Conservation (phyloP, 345 rosid genomes). For the Mallotus nudiflorus region DNA sequence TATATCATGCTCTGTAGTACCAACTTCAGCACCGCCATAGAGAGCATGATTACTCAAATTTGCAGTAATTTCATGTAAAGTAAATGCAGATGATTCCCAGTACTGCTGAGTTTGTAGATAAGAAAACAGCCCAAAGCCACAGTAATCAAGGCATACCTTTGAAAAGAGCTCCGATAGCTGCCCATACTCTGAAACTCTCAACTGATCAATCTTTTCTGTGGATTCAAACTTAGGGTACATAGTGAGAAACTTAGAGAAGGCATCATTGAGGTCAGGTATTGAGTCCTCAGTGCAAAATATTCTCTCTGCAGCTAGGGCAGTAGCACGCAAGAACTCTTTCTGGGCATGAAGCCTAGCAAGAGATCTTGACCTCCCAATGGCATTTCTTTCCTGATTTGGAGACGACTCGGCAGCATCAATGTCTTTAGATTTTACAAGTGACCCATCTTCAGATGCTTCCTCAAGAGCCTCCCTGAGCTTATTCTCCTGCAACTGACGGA, state of each 20-base stretch:
- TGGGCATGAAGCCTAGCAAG: conserved; percentile 95
- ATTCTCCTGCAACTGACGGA: conserved; percentile 72
- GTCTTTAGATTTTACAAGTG: conserved; percentile 79
- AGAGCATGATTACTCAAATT: conserved; percentile 95
- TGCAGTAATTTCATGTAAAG: conserved; percentile 91
- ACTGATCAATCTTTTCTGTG: conserved; percentile 80
- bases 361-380: conserved; percentile 89
- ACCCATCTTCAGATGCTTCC: conserved; percentile 93
- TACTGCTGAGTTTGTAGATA: conserved; percentile 87
- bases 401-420: conserved; percentile 58
- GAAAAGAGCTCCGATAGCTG: conserved; percentile 80
- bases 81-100: conserved; percentile 98
- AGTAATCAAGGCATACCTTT: conserved; percentile 98
- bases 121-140: conserved; percentile 94
- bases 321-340: conserved; percentile 85
- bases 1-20: conserved; percentile 83
- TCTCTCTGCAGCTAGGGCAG: conserved; percentile 82
- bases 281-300: conserved; percentile 69
- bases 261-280: conserved; percentile 62
- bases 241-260: conserved; percentile 62
- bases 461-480: conserved; percentile 94
- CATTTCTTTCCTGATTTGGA: conserved; percentile 57
- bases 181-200: conserved; percentile 72
- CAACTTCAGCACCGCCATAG: conserved; percentile 88
- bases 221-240: conserved; percentile 91